phyloP scores from a whole-genome alignment of 306 rosid genomes.

The Acmispon strigosus region DNA sequence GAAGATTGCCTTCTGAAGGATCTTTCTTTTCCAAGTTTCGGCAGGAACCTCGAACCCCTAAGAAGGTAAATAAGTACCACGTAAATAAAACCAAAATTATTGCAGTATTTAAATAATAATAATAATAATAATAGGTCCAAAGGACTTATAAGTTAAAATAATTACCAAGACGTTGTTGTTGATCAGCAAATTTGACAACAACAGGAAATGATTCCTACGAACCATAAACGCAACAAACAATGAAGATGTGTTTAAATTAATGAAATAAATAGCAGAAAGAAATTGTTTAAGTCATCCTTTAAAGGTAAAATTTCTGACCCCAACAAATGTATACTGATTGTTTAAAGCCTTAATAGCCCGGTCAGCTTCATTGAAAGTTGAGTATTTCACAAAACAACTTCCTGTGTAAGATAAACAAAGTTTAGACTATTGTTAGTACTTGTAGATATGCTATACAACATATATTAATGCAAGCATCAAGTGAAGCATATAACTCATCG shows the following conservation, averaged over 20 bases:
- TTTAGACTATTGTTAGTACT: slow-evolving; percentile 12
- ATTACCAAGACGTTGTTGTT: slow-evolving; percentile 62
- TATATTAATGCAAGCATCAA: background rate
- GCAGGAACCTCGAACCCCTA: slow-evolving; percentile 17
- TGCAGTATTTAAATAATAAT: background rate
- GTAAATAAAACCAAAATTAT: background rate
- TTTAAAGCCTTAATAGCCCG: slow-evolving; percentile 67
- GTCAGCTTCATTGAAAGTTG: slow-evolving; percentile 66
- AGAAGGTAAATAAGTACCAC: slow-evolving; percentile 12
- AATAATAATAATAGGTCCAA: slow-evolving; percentile 1
- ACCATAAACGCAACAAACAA: slow-evolving; percentile 15
- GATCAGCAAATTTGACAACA: slow-evolving; percentile 72
- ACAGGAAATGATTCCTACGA: slow-evolving; percentile 54
- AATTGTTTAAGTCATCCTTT: background rate
- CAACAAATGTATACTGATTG: slow-evolving; percentile 63
- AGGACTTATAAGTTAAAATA: slow-evolving; percentile 10
- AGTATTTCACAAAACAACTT: slow-evolving; percentile 81
- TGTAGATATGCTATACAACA: slow-evolving; percentile 6
- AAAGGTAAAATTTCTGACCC: slow-evolving; percentile 43
- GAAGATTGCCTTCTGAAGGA: slow-evolving; percentile 13
- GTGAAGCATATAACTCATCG: slow-evolving; percentile 1
- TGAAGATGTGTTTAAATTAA: slow-evolving; percentile 15
- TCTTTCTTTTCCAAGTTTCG: slow-evolving; percentile 29
- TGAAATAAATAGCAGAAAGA: slow-evolving; percentile 14
- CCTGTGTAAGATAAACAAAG: slow-evolving; percentile 44